These are phyloP conservation scores for Pseudomonodictys pantanalensis DNA, from an alignment of 495 filamentous ascomycete genomes.

Conservation along the genomic window DNA sequence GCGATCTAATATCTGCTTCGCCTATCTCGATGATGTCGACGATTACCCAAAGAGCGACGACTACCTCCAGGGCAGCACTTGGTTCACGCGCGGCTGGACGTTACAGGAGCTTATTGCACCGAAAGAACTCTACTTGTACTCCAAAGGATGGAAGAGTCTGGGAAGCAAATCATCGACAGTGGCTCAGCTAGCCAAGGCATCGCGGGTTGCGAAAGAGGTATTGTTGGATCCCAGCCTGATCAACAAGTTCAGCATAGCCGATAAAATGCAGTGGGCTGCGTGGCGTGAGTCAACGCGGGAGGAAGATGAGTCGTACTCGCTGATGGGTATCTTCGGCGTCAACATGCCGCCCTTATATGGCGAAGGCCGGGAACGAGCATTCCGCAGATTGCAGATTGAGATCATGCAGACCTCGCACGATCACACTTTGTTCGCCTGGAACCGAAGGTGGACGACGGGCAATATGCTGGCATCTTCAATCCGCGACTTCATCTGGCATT, in stretches of 20 bases:
- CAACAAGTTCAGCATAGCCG: not conserved
- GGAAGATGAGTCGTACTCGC: constrained; percentile 14
- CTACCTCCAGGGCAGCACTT: not conserved
- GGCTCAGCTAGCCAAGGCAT: not conserved
- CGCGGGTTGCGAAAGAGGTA: too few relatives aligned
- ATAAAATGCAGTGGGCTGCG: constrained; percentile 6
- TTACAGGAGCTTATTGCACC: constrained; percentile 21
- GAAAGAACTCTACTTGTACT: not conserved
- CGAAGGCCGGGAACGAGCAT: constrained; percentile 1
- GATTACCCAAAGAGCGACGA: not conserved
- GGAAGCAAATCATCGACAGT: not conserved
- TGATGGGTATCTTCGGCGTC: constrained; percentile 10
- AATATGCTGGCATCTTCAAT: too few relatives aligned
- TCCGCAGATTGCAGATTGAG: constrained; percentile 1
- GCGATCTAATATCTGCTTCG: constrained; percentile 6
- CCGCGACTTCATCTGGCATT: too few relatives aligned
- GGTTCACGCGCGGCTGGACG: constrained; percentile 21
- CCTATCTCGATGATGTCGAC: constrained; percentile 3
- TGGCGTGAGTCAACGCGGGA: not conserved
- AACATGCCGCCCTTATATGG: constrained; percentile 3
- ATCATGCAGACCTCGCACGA: too few relatives aligned
- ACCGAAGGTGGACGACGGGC: too few relatives aligned
- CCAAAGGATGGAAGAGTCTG: not conserved
- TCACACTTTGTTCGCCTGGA: too few relatives aligned
- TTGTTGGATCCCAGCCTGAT: too few relatives aligned